Evolutionary conservation across 768 basidiomycete species (phyloP), one percentile per base, ranked within the genome.

Genomic region (Psilocybe cubensis): DNA sequence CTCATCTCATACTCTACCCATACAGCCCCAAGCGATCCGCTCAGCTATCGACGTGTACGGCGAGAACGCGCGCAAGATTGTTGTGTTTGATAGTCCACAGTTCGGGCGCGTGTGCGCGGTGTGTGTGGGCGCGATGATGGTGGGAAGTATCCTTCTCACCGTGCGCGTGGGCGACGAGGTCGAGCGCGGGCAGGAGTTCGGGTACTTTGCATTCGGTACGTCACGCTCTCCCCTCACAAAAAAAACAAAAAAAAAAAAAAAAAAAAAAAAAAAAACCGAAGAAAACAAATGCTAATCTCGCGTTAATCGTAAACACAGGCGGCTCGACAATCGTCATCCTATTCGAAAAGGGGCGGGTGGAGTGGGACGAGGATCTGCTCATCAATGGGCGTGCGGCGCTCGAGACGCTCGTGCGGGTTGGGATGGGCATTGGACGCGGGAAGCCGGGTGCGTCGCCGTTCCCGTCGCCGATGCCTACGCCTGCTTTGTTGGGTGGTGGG

Each of bases 121-220:
- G 1, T 94, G 93, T 63, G 79, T 96, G 7, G 94, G 94, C 21
- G 94, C 94, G 6, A 96, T 96, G 94, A 93, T 94, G 92, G 96
- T 92, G 11, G 94, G 92, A 9, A 92, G 88, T 58, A 98, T 98
- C 68, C 72, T 85, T 64, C 91, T 89, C 4, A 94, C 94, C 0
- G 89, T 94, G n/a, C 64, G 87, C 45, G 92, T 96, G 65, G 95
- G 95, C 1, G 83, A 96, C 20, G 63, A 76, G 0, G 87, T 98
- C 59, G 81, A 81, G 65, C 84, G 92, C 11, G 95, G 95, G 2
- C 84, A 98, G 59, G 96, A 98, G 67, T 84, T 96, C 66, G 92
- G 94, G 1, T 96, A 92, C 68, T 98, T 98, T 66, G 95, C 94
- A 0, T 98, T 98, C 65, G 96, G 96, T 92, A n/a, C n/a, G n/a